Evolutionary conservation across 495 filamentous ascomycete genomes (phyloP).

Genomic region (Terfezia claveryi): DNA sequence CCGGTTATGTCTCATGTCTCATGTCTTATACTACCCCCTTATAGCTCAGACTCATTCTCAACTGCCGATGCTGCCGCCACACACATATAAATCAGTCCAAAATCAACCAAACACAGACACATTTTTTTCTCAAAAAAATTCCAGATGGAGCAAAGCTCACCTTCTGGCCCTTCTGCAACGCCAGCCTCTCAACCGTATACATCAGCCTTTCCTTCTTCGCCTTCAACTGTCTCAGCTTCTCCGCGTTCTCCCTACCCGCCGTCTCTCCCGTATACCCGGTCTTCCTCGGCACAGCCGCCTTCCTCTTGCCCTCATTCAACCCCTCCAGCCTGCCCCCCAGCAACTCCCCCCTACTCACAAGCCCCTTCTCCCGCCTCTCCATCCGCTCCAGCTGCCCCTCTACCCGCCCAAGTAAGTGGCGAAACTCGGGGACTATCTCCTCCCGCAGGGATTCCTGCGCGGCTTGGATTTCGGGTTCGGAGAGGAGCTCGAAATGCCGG

Average conservation of each 20-base stretch:
- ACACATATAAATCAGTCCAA: background rate
- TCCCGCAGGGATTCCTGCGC: slow-evolving; percentile 48
- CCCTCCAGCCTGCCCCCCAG: slow-evolving; percentile 39
- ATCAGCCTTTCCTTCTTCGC: slow-evolving; percentile 57
- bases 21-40: background rate
- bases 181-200: slow-evolving; percentile 53
- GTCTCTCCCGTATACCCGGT: slow-evolving; percentile 11
- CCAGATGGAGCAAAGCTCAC: slow-evolving; percentile 1
- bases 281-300: slow-evolving; percentile 14
- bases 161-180: slow-evolving; percentile 32
- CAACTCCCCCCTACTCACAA: slow-evolving; percentile 49
- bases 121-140: background rate
- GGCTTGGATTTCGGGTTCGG: slow-evolving; percentile 40
- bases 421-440: slow-evolving; percentile 55
- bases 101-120: slow-evolving; percentile 4
- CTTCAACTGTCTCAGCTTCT: slow-evolving; percentile 39
- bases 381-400: slow-evolving; percentile 49
- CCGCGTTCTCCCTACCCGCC: slow-evolving; percentile 28
- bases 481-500: slow-evolving; percentile 62
- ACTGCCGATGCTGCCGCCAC: slow-evolving; percentile 34
- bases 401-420: slow-evolving; percentile 39
- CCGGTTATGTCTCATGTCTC: background rate
- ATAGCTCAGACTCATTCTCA: slow-evolving; percentile 50
- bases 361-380: slow-evolving; percentile 41
- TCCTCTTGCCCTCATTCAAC: slow-evolving; percentile 8